These are phyloP conservation scores for Geotrichum fermentans DNA, from an alignment of 1,139 yeast genomes.

Conservation along the genomic window DNA sequence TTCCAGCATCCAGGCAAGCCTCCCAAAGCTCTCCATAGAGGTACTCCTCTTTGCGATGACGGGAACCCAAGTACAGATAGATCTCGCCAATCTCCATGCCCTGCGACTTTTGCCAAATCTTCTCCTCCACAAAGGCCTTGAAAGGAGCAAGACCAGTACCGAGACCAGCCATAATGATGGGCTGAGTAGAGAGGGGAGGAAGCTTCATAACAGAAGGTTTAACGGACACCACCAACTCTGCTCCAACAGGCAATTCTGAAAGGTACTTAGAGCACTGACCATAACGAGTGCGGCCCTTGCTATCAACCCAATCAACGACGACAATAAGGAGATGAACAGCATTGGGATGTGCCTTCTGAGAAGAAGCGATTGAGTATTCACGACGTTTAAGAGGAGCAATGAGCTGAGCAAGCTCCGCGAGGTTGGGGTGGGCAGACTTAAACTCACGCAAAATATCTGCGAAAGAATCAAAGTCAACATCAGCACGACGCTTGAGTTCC, in stretches of 20 bases:
- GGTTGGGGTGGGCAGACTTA: conserved; percentile 76
- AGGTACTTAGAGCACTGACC: conserved; percentile 94
- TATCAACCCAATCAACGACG: conserved; percentile 94
- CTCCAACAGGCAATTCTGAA: conserved; percentile 72
- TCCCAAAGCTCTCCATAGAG: conserved; percentile 97
- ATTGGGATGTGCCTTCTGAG: conserved; percentile 86
- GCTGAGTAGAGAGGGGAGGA: conserved; percentile 81
- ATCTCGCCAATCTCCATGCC: conserved; percentile 88
- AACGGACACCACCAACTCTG: conserved; percentile 87
- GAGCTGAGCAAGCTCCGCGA: conserved; percentile 63
- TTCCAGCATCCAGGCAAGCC: conserved; percentile 87
- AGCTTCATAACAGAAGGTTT: conserved; percentile 97
- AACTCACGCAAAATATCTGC: conserved; percentile 79
- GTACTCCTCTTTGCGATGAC: conserved; percentile 94
- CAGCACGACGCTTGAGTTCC: conserved; percentile 79
- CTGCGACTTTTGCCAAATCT: conserved; percentile 86
- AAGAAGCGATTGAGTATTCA: conserved; percentile 97
- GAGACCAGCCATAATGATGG: conserved; percentile 93
- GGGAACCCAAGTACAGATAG: conserved; percentile 84
- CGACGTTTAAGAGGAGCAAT: conserved; percentile 90
- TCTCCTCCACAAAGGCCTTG: conserved; percentile 95
- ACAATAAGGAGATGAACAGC: conserved; percentile 89
- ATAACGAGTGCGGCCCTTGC: conserved; percentile 76
- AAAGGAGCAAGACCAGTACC: conserved; percentile 99
- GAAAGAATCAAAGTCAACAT: conserved; percentile 74